Evolutionary conservation across 1,139 yeast genomes (phyloP), one percentile per base, ranked within the genome.

Genomic region (Nakaseomyces delphensis): DNA sequence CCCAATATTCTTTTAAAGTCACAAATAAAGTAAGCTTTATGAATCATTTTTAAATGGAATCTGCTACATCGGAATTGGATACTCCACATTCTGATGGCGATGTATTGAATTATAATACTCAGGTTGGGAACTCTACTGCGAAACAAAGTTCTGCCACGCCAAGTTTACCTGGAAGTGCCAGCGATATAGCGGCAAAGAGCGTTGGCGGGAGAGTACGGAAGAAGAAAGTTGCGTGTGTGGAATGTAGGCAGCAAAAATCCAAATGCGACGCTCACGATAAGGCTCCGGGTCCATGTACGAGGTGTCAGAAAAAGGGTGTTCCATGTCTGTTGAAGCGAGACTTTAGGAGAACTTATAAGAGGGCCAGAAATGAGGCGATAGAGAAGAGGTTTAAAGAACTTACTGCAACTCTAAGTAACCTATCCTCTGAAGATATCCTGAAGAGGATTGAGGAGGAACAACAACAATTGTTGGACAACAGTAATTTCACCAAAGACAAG

Each of bases 161-260:
- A 7, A 31, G 23, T 31, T 21, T 31, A 8, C 13, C 19, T 11
- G 20, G 33, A 21, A 21, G 24, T 10, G 10, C 7, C 24, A 21
- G 10, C 24, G 10, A 21, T 21, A 21, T 21, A 25, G n/a, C n/a
- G 1, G n/a, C 28, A 25, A 25, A n/a, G n/a, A 25, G 6, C 28
- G 28, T 13, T 18, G 23, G 23, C 18, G 35, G 35, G 13, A 31
- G 15, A 31, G 23, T 18, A 19, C 20, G 23, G 55, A 43, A 48
- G 52, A 8, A 80, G 79, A 57, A 73, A 80, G 48, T 79, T 61
- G 97, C 97, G 0, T 91, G 98, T 67, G 87, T 85, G 2, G 96
- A 89, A 58, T 91, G 98, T 59, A 74, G 98, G 15, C 98, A 91
- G 62, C 98, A 91, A 60, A 91, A 91, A 64, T 71, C 91, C 20